These are phyloP conservation scores for Alternaria longipes DNA, from an alignment of 2,329 filamentous ascomycete species.

Conservation along the genomic window DNA sequence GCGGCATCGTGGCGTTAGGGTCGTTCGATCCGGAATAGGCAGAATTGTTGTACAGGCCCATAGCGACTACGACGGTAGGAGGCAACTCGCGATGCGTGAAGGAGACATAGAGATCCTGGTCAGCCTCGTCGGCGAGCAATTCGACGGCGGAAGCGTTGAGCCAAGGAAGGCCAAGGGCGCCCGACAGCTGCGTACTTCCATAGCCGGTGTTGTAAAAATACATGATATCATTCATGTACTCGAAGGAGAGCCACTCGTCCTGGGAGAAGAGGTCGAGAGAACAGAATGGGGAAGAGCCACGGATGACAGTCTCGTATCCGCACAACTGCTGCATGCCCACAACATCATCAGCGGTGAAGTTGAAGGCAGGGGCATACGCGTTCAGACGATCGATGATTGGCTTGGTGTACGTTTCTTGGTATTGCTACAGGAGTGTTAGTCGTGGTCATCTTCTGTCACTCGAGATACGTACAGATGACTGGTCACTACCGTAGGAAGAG, in stretches of 20 bases:
- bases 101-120: conserved; percentile 71
- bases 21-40: conserved; percentile 61
- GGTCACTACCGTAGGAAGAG: conserved; percentile 64
- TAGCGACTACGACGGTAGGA: conserved; percentile 71
- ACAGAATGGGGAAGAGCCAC: conserved; percentile 69
- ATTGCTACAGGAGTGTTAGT: conserved; percentile 34
- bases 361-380: conserved; percentile 64
- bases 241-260: conserved; percentile 72
- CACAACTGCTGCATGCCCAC: conserved; percentile 73
- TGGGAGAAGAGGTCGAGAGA: conserved; percentile 66
- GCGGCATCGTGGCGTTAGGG: conserved; percentile 72
- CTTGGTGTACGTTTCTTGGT: conserved; percentile 65
- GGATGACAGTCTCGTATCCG: conserved; percentile 72
- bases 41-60: conserved; percentile 76
- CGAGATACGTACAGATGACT: conserved; percentile 53
- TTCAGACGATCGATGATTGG: conserved; percentile 68
- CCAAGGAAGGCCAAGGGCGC: conserved; percentile 72
- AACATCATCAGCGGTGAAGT: conserved; percentile 70
- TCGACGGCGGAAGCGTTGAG: conserved; percentile 67
- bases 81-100: conserved; percentile 76
- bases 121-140: conserved; percentile 55
- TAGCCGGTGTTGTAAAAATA: conserved; percentile 74
- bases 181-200: conserved; percentile 63
- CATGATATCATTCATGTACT: conserved; percentile 70
- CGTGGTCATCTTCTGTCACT: not conserved